A percentile compares a stretch with the other conserved stretches of the same genome.
phyloP scores from a whole-genome alignment of 176 grass and related monocot species.

The Aegilops umbellulata region DNA sequence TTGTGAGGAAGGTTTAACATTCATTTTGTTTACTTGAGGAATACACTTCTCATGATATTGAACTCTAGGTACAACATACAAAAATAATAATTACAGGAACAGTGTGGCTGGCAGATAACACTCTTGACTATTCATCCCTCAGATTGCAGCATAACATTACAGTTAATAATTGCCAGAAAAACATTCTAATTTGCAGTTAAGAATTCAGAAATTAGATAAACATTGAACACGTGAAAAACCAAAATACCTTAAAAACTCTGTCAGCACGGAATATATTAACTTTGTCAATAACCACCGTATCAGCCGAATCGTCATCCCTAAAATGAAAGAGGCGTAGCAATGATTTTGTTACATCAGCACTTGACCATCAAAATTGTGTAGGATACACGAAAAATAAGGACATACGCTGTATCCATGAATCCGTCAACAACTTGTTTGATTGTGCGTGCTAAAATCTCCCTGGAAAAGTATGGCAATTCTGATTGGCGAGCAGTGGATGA shows the following conservation, averaged over 20 bases:
- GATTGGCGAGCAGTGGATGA: slow-evolving; percentile 46
- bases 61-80: too few species aligned
- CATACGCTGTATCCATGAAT: slow-evolving; percentile 80
- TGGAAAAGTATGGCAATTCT: slow-evolving; percentile 74
- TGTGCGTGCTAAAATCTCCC: slow-evolving; percentile 54
- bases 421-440: slow-evolving; percentile 92
- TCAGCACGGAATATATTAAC: slow-evolving; percentile 89
- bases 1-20: background rate
- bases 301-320: slow-evolving; percentile 59
- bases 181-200: slow-evolving; percentile 19
- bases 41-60: too few species aligned
- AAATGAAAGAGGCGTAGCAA: slow-evolving; percentile 37
- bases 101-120: background rate
- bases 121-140: slow-evolving; percentile 7
- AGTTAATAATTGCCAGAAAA: background rate
- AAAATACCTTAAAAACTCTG: slow-evolving; percentile 87
- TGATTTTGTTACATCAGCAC: slow-evolving; percentile 19
- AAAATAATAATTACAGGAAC: background rate
- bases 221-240: slow-evolving; percentile 20
- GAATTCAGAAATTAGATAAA: slow-evolving; percentile 16
- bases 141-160: background rate
- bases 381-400: slow-evolving; percentile 11
- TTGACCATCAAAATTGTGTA: slow-evolving; percentile 15
- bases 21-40: background rate
- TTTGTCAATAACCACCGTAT: slow-evolving; percentile 70